Evolutionary conservation across 306 rosid genomes (phyloP), one percentile per base, ranked within the genome.

Genomic region (Fragaria iinumae): DNA sequence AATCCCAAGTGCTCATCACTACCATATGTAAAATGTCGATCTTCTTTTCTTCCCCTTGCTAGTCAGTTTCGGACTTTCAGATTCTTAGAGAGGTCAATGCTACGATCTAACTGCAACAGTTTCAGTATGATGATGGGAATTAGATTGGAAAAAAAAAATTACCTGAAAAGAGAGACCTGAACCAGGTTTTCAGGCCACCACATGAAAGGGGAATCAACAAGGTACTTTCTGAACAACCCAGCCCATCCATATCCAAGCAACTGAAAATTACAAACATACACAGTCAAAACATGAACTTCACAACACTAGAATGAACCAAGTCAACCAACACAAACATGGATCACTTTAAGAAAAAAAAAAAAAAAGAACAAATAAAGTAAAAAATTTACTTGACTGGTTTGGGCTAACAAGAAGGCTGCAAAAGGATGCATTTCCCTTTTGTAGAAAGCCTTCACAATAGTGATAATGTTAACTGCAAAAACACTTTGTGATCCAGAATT

Each of bases 231-330:
- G 77, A 83, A 86, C 7, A 86, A 18, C 8, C 89, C 89, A 32
- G 87, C 89, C 82, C 84, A 83, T 17, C 89, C 89, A 71, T 80
- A 86, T 9, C 87, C 87, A 63, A 86, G 83, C 84, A 86, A 49
- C 89, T 86, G 70, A 63, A 25, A 29, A 14, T 1, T 60, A 50
- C 32, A 56, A 34, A 62, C 14, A 43, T 44, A 8, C 41, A 36
- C 20, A 10, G 10, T 3, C 8, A 74, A 68, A 5, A 2, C 45
- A 77, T 77, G 55, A 0, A 5, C 68, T 13, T 18, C 49, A 16
- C 43, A 63, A 23, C 64, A 41, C 29, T 38, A 4, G 11, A 25
- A 59, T 0, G 11, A 23, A 11, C 12, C n/a, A 17, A 8, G 16
- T 9, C 11, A n/a, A 39, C 4, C 34, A 62, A 62, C 29, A 32